Evolutionary conservation across 148 eudicot genomes (phyloP).

Genomic region (Silene latifolia): DNA sequence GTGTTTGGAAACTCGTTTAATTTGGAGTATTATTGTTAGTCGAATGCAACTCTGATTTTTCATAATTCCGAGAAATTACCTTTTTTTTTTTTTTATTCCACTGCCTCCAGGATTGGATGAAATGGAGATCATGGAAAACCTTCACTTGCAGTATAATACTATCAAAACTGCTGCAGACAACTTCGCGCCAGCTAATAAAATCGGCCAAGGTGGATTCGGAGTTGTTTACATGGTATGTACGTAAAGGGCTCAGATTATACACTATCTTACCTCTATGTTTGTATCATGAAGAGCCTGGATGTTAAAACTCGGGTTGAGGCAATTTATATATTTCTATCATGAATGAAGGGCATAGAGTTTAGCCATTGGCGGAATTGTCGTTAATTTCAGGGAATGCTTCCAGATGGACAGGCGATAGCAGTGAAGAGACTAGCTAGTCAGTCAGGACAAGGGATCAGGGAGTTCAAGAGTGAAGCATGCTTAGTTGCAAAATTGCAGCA

Average conservation of each 20-base stretch:
- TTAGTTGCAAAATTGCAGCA: conserved; percentile 25
- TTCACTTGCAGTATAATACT: conserved; percentile 13
- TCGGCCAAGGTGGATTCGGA: conserved; percentile 34
- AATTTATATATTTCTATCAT: too few species aligned
- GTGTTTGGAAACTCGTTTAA: not conserved
- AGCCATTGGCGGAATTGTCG: too few species aligned
- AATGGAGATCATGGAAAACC: conserved; percentile 23
- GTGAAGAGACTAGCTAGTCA: conserved; percentile 27
- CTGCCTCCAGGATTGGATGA: conserved; percentile 26
- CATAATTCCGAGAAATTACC: too few species aligned
- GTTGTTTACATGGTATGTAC: conserved; percentile 29
- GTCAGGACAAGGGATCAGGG: conserved; percentile 27
- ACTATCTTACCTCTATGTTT: too few species aligned
- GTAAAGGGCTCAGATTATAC: too few species aligned
- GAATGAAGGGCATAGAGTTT: too few species aligned
- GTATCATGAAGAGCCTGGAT: too few species aligned
- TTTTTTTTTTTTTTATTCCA: too few species aligned
- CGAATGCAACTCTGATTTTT: not conserved
- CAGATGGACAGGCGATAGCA: conserved; percentile 26
- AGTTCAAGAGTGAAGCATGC: conserved; percentile 24
- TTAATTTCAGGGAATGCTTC: conserved; percentile 28
- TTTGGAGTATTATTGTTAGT: not conserved
- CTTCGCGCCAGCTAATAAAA: conserved; percentile 20
- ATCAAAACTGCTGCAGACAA: conserved; percentile 23
- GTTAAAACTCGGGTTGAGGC: too few species aligned